Evolutionary conservation across 768 basidiomycete species (phyloP), one percentile per base, ranked within the genome.

Genomic region (Psilocybe subaeruginosa): DNA sequence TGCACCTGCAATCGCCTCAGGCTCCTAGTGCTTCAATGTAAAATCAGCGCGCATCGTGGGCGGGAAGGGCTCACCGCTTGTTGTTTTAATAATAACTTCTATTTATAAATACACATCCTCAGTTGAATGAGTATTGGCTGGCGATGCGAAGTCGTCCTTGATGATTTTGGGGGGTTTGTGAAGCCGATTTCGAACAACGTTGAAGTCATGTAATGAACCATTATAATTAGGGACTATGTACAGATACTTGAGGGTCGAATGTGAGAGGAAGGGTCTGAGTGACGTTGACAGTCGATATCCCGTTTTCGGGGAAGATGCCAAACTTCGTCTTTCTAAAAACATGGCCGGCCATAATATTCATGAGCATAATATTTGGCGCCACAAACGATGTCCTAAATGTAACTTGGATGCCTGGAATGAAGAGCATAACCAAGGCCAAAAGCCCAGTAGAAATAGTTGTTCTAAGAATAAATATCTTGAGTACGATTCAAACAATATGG

Each of bases 271-370:
- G 11, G n/a, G 41, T 14, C 37, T 39, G 37, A 43, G 41, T 4
- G 14, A 14, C 6, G 14, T 43, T 43, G 14, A 43, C 41, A n/a
- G 41, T 43, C 11, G 41, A 43, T 12, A 43, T 43, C 4, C 41
- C 41, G 41, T 12, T 43, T 43, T 56, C 41, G 29, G 29, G 54
- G 37, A 52, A 53, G 7, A 59, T 39, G 8, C 64, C 64, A 11
- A 64, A 43, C 37, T 54, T 61, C 16, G 51, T 58, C 46, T 61
- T 57, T 39, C 60, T 56, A 50, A 54, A 64, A 2, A 64, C 64
- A 23, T 56, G 56, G 31, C 64, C 61, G 23, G 60, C 64, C 64
- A 64, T 60, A 8, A 57, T 54, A 30, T 64, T 64, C 55, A 60
- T 64, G n/a, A 64, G 37, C 3, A 54, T 46, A 41, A 56, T 47